A percentile compares a stretch with the other conserved stretches of the same genome.
Conservation (phyloP, 2,329 filamentous ascomycete genomes). For the Aspergillus floridensis region DNA sequence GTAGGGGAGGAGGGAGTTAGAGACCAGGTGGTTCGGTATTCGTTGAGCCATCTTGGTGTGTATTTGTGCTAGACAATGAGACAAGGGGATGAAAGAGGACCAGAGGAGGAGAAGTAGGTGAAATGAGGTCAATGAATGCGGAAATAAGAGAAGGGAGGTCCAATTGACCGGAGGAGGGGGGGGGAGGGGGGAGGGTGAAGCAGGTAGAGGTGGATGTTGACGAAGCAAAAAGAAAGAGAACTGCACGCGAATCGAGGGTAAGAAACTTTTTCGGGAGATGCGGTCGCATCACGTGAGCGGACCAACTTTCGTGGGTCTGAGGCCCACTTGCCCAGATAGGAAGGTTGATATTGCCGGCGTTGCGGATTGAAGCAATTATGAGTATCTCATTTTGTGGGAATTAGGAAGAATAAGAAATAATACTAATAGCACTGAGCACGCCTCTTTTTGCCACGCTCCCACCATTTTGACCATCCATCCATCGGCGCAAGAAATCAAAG, state of each 20-base stretch:
- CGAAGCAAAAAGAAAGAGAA: background rate
- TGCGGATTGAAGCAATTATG: too few relatives aligned
- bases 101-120: constrained; percentile 3
- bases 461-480: background rate
- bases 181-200: constrained; percentile 9
- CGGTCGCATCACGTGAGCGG: background rate
- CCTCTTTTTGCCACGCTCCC: background rate
- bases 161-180: constrained; percentile 19
- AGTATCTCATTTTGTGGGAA: constrained; percentile 1
- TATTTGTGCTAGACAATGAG: background rate
- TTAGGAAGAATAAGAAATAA: background rate
- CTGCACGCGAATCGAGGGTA: constrained; percentile 1
- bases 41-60: constrained; percentile 36
- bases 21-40: constrained; percentile 37
- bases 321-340: background rate
- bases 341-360: too few relatives aligned
- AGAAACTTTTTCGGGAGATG: constrained; percentile 12
- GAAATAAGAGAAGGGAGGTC: background rate
- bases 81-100: constrained; percentile 3
- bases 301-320: too few relatives aligned
- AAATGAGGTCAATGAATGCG: background rate
- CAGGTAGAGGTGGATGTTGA: constrained; percentile 5
- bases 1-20: constrained; percentile 34
- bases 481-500: background rate
- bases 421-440: background rate